Percentiles rank a stretch among this genome's conserved stretches.
phyloP scores from a whole-genome alignment of 208 protist species.

The Borovskyia barvae region DNA sequence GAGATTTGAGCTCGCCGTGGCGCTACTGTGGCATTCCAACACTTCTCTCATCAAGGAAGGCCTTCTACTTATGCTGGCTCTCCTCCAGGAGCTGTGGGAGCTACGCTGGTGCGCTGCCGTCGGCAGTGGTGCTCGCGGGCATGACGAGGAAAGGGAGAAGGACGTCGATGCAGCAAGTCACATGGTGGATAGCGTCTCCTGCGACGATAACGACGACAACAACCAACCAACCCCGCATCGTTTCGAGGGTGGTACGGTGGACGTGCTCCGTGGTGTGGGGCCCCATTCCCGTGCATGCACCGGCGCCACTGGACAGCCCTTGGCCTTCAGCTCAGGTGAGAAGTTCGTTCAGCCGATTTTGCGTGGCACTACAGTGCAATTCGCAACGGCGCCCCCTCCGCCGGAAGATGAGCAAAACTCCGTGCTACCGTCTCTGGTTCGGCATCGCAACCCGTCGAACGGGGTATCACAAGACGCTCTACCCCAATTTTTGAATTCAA shows the following conservation, averaged over 20 bases:
- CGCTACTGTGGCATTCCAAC: slow-evolving; percentile 65
- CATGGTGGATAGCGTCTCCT: background rate
- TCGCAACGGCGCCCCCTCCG: slow-evolving; percentile 22
- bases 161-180: background rate
- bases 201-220: background rate
- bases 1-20: slow-evolving; percentile 65
- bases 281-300: too few relatives aligned
- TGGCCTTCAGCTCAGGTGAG: background rate
- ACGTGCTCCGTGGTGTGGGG: too few relatives aligned
- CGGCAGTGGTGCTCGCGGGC: too few relatives aligned
- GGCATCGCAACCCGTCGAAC: background rate
- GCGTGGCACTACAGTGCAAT: slow-evolving; percentile 9
- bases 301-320: too few relatives aligned
- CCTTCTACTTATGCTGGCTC: slow-evolving; percentile 62
- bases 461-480: background rate
- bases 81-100: slow-evolving; percentile 52
- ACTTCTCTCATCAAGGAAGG: slow-evolving; percentile 56
- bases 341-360: background rate
- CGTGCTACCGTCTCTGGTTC: slow-evolving; percentile 7
- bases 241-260: too few relatives aligned
- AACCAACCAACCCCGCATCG: too few relatives aligned
- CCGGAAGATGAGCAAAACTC: slow-evolving; percentile 19
- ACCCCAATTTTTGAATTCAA: background rate
- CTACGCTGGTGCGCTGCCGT: slow-evolving; percentile 28
- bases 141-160: background rate